phyloP scores from a whole-genome alignment of 345 rosid species.

The Salix suchowensis region DNA sequence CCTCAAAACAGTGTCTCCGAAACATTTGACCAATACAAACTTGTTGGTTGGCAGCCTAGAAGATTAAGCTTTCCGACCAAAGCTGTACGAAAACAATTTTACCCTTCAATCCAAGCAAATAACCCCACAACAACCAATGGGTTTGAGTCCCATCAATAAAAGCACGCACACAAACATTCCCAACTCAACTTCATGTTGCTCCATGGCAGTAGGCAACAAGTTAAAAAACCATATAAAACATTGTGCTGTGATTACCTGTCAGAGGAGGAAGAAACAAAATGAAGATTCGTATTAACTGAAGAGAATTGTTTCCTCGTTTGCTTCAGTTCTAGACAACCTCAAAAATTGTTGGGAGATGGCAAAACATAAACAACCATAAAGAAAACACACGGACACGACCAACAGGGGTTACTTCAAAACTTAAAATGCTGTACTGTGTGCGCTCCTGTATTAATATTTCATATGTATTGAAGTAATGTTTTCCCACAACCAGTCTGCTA shows the following conservation, averaged over 20 bases:
- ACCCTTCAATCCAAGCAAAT: slow-evolving; percentile 79
- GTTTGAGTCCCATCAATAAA: slow-evolving; percentile 76
- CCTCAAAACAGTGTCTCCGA: slow-evolving; percentile 45
- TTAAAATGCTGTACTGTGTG: no score
- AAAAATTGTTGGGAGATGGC: no score
- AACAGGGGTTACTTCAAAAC: no score
- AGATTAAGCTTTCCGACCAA: slow-evolving; percentile 69
- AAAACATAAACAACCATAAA: no score
- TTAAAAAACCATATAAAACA: slow-evolving; percentile 92
- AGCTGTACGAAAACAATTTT: slow-evolving; percentile 66
- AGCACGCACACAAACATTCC: slow-evolving; percentile 58
- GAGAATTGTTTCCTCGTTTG: no score
- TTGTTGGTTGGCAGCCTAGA: slow-evolving; percentile 73
- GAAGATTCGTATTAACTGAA: no score
- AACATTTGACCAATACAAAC: slow-evolving; percentile 39
- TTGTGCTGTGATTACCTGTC: slow-evolving; percentile 69
- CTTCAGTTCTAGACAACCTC: no score
- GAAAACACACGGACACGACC: no score
- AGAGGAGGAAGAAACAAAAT: not conserved
- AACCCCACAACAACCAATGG: slow-evolving; percentile 86
- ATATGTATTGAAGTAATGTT: no score
- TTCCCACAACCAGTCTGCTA: no score
- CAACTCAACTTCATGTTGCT: slow-evolving; percentile 65
- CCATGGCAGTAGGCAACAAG: slow-evolving; percentile 88
- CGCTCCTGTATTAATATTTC: no score